These are phyloP conservation scores for bread wheat (Triticum aestivum) DNA, from an alignment of 176 grass and related monocot species.

Conservation along the genomic window DNA sequence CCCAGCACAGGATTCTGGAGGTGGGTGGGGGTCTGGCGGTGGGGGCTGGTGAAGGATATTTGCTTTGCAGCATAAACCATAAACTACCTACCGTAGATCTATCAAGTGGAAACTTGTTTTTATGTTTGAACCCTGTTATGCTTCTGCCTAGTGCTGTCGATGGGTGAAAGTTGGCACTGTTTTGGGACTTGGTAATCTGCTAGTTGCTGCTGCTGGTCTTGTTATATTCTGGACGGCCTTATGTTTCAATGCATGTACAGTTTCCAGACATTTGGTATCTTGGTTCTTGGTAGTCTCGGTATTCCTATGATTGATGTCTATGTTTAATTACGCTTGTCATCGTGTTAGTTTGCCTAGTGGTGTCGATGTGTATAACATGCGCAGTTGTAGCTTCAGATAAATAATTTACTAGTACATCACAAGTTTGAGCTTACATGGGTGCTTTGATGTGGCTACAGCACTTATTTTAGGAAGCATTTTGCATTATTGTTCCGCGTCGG, in stretches of 20 bases:
- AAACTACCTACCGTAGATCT: not conserved
- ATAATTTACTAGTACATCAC: no score
- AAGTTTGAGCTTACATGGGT: no score
- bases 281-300: not conserved
- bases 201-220: not conserved
- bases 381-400: no score
- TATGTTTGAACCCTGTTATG: not conserved
- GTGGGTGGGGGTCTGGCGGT: constrained; percentile 34
- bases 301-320: not conserved
- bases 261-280: not conserved
- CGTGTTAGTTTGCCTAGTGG: no score
- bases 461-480: no score
- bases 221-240: constrained; percentile 7
- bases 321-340: not conserved
- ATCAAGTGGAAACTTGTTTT: not conserved
- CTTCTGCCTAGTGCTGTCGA: not conserved
- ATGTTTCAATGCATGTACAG: constrained; percentile 35
- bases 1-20: constrained; percentile 41
- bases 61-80: not conserved
- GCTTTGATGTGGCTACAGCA: no score
- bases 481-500: no score
- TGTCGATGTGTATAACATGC: no score
- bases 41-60: constrained; percentile 38
- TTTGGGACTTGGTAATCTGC: not conserved
- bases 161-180: not conserved